phyloP scores from a whole-genome alignment of 768 basidiomycete genomes.

The Lactarius vividus region DNA sequence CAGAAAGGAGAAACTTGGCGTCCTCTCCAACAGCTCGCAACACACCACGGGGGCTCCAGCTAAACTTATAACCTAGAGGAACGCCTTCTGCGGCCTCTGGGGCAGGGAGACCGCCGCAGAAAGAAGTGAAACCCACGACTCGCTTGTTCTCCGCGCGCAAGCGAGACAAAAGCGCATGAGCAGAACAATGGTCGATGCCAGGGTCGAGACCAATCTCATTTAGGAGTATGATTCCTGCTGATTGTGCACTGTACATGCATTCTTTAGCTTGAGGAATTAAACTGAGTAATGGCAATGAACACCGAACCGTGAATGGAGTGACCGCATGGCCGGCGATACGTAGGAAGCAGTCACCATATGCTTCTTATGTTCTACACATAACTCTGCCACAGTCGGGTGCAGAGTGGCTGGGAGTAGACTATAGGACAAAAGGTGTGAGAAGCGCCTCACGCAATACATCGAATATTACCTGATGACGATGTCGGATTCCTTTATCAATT shows the following conservation, averaged over 20 bases:
- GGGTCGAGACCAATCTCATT: constrained; percentile 93
- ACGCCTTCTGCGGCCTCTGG: constrained; percentile 57
- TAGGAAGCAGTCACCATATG: constrained; percentile 93
- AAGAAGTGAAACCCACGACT: constrained; percentile 76
- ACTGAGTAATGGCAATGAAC: neutral
- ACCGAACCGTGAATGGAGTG: constrained; percentile 57
- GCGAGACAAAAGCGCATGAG: constrained; percentile 61
- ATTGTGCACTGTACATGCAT: constrained; percentile 48
- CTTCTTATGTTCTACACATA: constrained; percentile 65
- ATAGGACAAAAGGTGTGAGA: neutral
- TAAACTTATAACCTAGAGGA: constrained; percentile 88
- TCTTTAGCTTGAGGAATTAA: neutral
- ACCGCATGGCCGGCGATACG: constrained; percentile 72
- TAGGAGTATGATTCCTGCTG: constrained; percentile 66
- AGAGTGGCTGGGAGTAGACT: constrained; percentile 80
- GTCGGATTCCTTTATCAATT: constrained; percentile 63
- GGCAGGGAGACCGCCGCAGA: constrained; percentile 90
- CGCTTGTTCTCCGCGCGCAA: constrained; percentile 51
- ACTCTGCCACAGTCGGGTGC: constrained; percentile 66
- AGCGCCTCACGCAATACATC: neutral
- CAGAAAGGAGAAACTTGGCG: constrained; percentile 61
- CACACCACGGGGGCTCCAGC: constrained; percentile 90
- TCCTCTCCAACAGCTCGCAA: constrained; percentile 73
- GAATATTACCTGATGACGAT: constrained; percentile 72
- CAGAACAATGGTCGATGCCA: constrained; percentile 87